Evolutionary conservation across 306 rosid genomes (phyloP).

Genomic region (Cucumis hystrix): DNA sequence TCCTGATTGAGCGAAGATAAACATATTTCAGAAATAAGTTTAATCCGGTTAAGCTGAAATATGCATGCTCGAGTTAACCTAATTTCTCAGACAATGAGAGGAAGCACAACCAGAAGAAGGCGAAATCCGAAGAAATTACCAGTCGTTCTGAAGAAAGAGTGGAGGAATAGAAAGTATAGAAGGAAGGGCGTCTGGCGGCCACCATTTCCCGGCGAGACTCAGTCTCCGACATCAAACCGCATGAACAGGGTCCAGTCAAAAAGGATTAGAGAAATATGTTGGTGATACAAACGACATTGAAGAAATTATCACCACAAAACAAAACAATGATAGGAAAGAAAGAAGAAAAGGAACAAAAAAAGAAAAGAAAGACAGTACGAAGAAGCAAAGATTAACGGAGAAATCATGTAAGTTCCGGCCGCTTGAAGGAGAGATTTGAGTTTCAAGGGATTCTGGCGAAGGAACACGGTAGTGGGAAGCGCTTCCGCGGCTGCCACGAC

Average conservation of each 20-base stretch:
- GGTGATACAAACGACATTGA: conserved; percentile 11
- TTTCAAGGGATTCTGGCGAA: background rate
- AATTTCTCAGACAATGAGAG: background rate
- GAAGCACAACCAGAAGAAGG: background rate
- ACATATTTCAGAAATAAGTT: background rate
- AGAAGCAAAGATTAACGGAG: background rate
- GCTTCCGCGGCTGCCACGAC: background rate
- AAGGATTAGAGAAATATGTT: conserved; percentile 2
- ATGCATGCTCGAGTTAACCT: background rate
- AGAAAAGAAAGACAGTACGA: background rate
- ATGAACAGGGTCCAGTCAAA: background rate
- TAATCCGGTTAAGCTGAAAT: background rate
- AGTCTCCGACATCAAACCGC: conserved; percentile 31
- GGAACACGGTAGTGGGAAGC: background rate
- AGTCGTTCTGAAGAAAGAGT: conserved; percentile 39
- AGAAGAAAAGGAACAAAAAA: background rate
- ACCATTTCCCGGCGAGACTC: conserved; percentile 26
- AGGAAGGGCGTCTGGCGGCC: conserved; percentile 54
- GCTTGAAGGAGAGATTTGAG: background rate
- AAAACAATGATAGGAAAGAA: background rate
- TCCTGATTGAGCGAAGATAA: background rate
- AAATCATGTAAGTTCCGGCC: background rate
- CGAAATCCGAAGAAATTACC: conserved; percentile 22
- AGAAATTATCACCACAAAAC: background rate
- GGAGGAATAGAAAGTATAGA: conserved; percentile 55